A percentile compares a stretch with the other conserved stretches of the same genome.
phyloP scores from a whole-genome alignment of 352 stramenopile genomes.

The Phytophthora crassamura region DNA sequence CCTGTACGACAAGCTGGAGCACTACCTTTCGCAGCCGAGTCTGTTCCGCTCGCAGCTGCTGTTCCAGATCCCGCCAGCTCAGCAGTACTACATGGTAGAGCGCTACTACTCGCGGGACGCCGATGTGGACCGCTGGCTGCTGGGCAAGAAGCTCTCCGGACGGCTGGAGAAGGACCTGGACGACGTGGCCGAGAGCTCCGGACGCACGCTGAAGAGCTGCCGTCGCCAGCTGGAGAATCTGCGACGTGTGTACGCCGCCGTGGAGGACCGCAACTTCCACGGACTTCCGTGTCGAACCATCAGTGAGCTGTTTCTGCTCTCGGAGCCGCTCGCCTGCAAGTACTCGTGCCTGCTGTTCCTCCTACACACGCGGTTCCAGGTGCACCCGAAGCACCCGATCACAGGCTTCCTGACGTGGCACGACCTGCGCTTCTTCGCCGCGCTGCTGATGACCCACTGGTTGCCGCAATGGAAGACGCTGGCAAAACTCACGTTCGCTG shows the following conservation, averaged over 20 bases:
- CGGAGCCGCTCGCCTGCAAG: slow-evolving; percentile 74
- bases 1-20: slow-evolving; percentile 85
- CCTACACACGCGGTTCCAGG: slow-evolving; percentile 77
- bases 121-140: slow-evolving; percentile 71
- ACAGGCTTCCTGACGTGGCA: slow-evolving; percentile 70
- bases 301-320: slow-evolving; percentile 70
- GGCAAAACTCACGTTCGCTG: slow-evolving; percentile 37
- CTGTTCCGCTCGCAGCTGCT: slow-evolving; percentile 83
- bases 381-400: slow-evolving; percentile 62
- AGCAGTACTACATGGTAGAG: slow-evolving; percentile 86
- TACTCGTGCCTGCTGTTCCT: slow-evolving; percentile 87
- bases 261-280: slow-evolving; percentile 87
- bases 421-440: slow-evolving; percentile 76
- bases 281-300: slow-evolving; percentile 53
- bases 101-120: slow-evolving; percentile 82
- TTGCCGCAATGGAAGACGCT: slow-evolving; percentile 59
- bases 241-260: slow-evolving; percentile 67
- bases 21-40: slow-evolving; percentile 81
- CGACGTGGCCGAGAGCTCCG: slow-evolving; percentile 76
- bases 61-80: slow-evolving; percentile 79
- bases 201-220: slow-evolving; percentile 80
- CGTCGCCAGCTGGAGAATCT: slow-evolving; percentile 83
- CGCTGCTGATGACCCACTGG: slow-evolving; percentile 82
- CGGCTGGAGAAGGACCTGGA: slow-evolving; percentile 88
- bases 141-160: slow-evolving; percentile 84